Evolutionary conservation across 495 filamentous ascomycete species (phyloP).

Genomic region (Bryoglossum gracile): DNA sequence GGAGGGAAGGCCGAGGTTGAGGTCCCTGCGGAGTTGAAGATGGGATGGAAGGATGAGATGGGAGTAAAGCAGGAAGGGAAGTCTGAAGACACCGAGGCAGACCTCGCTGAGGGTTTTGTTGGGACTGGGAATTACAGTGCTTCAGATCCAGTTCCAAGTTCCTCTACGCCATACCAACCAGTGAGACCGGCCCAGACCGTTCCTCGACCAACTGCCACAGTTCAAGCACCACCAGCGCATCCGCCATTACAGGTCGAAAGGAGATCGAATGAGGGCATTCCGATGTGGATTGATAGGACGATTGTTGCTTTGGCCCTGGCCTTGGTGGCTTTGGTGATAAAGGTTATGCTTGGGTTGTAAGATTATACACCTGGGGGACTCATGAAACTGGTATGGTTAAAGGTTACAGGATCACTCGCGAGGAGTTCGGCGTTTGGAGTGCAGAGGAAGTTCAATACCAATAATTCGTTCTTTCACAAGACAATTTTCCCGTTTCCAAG

Average conservation of each 20-base stretch:
- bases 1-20: conserved; percentile 36
- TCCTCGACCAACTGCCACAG: conserved; percentile 23
- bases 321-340: conserved; percentile 45
- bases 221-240: background rate
- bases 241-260: background rate
- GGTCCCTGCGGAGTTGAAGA: conserved; percentile 50
- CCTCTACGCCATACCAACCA: conserved; percentile 28
- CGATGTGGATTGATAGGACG: conserved; percentile 53
- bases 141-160: conserved; percentile 2
- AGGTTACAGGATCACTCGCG: no score
- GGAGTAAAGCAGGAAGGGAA: conserved; percentile 21
- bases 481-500: no score
- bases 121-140: conserved; percentile 29
- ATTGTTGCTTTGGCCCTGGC: conserved; percentile 47
- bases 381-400: no score
- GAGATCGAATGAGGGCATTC: conserved; percentile 33
- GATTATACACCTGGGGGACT: conserved; percentile 3
- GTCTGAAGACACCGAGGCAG: conserved; percentile 25
- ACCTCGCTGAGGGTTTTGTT: conserved; percentile 44
- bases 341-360: conserved; percentile 29
- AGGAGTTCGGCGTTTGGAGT: no score
- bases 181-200: conserved; percentile 27
- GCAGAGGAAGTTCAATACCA: no score
- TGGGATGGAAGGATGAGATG: conserved; percentile 50
- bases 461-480: no score